Evolutionary conservation across 1,284 basidiomycete species (phyloP).

Genomic region (Farysia itapuensis): DNA sequence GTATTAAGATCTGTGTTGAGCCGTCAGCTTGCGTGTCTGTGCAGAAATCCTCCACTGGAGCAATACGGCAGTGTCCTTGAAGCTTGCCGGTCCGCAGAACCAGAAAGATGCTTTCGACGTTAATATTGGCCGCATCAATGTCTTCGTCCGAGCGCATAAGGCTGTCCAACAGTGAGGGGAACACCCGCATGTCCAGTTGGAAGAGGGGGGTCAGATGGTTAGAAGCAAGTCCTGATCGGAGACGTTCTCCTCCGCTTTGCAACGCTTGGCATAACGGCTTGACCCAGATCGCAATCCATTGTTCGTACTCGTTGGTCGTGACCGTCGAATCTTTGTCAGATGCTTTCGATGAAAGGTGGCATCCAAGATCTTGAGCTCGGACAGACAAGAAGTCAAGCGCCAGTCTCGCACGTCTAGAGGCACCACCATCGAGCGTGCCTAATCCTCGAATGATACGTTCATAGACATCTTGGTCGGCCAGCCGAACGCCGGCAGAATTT

Average conservation of each 20-base stretch:
- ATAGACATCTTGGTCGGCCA: slow-evolving; percentile 16
- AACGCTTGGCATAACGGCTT: slow-evolving; percentile 9
- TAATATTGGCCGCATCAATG: slow-evolving; percentile 7
- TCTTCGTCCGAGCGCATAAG: slow-evolving; percentile 3
- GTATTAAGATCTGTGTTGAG: slow-evolving; percentile 20
- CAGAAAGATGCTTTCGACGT: slow-evolving; percentile 31
- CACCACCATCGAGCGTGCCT: slow-evolving; percentile 30
- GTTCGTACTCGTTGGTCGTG: slow-evolving; percentile 5
- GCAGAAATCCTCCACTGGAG: slow-evolving; percentile 11
- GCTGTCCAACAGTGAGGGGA: slow-evolving; percentile 18
- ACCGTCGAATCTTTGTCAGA: not conserved
- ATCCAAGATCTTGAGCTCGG: slow-evolving; percentile 14
- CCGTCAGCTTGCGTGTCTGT: slow-evolving; percentile 7
- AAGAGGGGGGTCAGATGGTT: slow-evolving; percentile 29
- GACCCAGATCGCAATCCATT: slow-evolving; percentile 20
- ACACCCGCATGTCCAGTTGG: slow-evolving; percentile 24
- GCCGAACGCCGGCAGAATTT: slow-evolving; percentile 1
- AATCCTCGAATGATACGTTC: slow-evolving; percentile 35
- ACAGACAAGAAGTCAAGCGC: slow-evolving; percentile 19
- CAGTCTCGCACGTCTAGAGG: slow-evolving; percentile 19
- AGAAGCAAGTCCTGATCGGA: slow-evolving; percentile 34
- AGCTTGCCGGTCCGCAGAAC: slow-evolving; percentile 23
- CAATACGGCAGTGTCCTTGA: slow-evolving; percentile 26
- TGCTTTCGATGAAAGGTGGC: slow-evolving; percentile 3
- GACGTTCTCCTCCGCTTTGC: slow-evolving; percentile 20